phyloP scores from a whole-genome alignment of 768 basidiomycete species.

The Pleurotus sapidus region DNA sequence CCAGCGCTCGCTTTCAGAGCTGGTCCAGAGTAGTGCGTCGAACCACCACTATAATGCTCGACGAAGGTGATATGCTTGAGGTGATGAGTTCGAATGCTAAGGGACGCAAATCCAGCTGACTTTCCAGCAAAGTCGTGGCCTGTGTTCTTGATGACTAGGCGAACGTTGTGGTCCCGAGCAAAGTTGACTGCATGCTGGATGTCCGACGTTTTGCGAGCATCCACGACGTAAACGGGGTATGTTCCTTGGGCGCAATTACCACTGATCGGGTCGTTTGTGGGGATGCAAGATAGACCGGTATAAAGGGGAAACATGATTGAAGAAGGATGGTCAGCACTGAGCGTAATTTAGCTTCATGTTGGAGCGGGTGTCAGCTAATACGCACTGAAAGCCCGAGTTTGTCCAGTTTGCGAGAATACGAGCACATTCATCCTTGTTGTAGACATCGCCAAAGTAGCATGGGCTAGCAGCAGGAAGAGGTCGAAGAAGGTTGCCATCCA shows the following conservation, averaged over 20 bases:
- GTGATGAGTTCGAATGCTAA: slow-evolving; percentile 28
- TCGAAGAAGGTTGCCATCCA: not conserved
- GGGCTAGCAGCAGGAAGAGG: not conserved
- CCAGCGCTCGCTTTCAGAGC: slow-evolving; percentile 27
- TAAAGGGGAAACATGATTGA: slow-evolving; percentile 1
- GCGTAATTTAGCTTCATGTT: not conserved
- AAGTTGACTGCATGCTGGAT: slow-evolving; percentile 26
- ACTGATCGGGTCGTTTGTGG: not conserved
- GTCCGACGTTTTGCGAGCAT: not conserved
- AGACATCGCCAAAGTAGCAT: not conserved
- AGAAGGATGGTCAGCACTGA: not conserved
- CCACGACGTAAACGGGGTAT: not conserved
- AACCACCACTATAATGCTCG: slow-evolving; percentile 11
- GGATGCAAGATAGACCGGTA: not conserved
- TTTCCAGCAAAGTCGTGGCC: slow-evolving; percentile 34
- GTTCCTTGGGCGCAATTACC: not conserved
- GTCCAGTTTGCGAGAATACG: not conserved
- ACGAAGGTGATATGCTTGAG: slow-evolving; percentile 22
- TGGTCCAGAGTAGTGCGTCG: slow-evolving; percentile 17
- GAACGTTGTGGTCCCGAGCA: slow-evolving; percentile 23
- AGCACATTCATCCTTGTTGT: not conserved
- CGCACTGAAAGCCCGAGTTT: slow-evolving; percentile 5
- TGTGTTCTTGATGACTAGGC: slow-evolving; percentile 26
- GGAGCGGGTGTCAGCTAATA: not conserved
- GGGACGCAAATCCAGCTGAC: slow-evolving; percentile 28